These are phyloP conservation scores for Nakazawaea anatomiae DNA, from an alignment of 805 yeast genomes.

Conservation along the genomic window DNA sequence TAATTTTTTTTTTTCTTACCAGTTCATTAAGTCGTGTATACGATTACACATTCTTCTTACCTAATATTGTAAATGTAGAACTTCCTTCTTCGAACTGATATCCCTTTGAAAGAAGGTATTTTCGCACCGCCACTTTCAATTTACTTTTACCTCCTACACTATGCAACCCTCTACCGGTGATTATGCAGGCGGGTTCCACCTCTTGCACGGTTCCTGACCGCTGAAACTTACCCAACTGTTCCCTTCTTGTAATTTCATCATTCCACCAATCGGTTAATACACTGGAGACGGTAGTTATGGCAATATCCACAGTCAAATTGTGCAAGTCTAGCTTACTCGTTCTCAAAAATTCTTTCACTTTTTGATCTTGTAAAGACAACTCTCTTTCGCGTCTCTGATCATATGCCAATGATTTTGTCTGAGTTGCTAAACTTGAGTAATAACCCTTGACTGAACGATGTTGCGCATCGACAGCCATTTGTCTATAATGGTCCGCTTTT, in stretches of 20 bases:
- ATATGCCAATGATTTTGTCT: conserved; percentile 11
- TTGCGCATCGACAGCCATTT: conserved; percentile 6
- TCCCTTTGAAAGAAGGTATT: conserved; percentile 26
- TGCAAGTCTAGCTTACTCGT: conserved; percentile 48
- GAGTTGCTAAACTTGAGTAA: conserved; percentile 8
- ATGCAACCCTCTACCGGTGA: conserved; percentile 73
- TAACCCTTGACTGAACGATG: conserved; percentile 9
- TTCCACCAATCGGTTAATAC: conserved; percentile 59
- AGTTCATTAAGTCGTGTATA: conserved; percentile 2
- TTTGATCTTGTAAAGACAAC: neutral
- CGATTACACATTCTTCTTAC: conserved; percentile 22
- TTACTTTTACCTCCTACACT: conserved; percentile 51
- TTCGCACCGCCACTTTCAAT: conserved; percentile 37
- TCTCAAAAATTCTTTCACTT: conserved; percentile 11
- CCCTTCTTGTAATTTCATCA: conserved; percentile 41
- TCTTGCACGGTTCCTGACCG: conserved; percentile 28
- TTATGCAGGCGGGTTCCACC: conserved; percentile 37
- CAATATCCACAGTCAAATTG: conserved; percentile 40
- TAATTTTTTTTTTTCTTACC: neutral
- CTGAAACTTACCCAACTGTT: conserved; percentile 16
- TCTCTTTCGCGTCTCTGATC: conserved; percentile 13
- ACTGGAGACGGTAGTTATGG: conserved; percentile 29
- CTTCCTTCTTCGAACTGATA: conserved; percentile 43
- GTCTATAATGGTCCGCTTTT: conserved; percentile 2
- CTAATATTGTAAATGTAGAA: conserved; percentile 37